These are phyloP conservation scores for Benincasa hispida DNA, from an alignment of 306 rosid species.

Conservation along the genomic window DNA sequence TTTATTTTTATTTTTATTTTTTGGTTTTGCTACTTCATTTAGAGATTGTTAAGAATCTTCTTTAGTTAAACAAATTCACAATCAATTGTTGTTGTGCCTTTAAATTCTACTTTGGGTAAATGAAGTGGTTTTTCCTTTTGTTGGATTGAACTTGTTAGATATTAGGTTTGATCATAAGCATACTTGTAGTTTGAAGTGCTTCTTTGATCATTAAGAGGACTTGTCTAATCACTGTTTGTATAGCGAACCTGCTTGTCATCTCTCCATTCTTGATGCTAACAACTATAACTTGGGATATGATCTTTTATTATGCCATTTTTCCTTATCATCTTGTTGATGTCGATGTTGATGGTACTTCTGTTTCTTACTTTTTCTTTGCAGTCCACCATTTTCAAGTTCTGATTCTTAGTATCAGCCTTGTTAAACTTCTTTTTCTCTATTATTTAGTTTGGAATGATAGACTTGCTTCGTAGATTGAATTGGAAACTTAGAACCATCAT, in stretches of 20 bases:
- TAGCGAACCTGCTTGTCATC: not conserved
- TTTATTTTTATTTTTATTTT: not conserved
- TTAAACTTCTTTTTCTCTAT: not conserved
- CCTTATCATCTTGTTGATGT: not conserved
- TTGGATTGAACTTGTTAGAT: not conserved
- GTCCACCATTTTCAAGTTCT: not conserved
- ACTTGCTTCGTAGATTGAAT: not conserved
- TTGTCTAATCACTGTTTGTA: not conserved
- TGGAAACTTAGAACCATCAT: too few species aligned
- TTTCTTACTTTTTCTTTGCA: not conserved
- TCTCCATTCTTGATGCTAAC: not conserved
- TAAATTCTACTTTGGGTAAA: not conserved
- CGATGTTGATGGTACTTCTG: not conserved
- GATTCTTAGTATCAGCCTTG: not conserved
- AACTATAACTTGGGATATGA: not conserved
- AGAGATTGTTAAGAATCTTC: not conserved
- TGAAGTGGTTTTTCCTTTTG: not conserved
- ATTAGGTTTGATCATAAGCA: not conserved
- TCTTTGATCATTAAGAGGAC: not conserved
- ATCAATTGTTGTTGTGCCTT: not conserved
- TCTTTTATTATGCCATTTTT: not conserved
- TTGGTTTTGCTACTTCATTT: not conserved
- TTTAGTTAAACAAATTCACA: not conserved
- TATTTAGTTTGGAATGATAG: not conserved
- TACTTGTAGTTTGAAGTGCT: not conserved